Base-by-base conservation (phyloP, 2,329 filamentous ascomycete species). In the Alternaria longipes region DNA sequence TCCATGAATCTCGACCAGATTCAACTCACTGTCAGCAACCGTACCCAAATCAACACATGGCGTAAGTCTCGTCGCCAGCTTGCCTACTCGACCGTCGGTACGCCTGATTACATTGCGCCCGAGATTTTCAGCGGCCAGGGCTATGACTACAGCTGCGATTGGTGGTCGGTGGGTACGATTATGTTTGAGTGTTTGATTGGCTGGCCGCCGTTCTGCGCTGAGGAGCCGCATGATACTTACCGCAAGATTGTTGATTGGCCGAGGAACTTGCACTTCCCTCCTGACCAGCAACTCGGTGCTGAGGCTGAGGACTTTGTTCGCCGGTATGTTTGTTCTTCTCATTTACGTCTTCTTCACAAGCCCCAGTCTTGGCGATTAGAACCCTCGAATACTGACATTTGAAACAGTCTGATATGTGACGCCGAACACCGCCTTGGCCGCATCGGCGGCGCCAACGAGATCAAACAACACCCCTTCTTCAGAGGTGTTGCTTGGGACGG, bases 121-220 rank as follows among this genome's bases (percentile, higher is more conserved):
- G 95, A 99, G 79, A 98, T 99, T 72, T 98, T 99, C 80, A 96
- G 92, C 47, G 94, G 94, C 18, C 92, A 97, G 74, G 95, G 95
- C 50, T 99, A 99, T 83, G 92, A 93, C 60, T 97, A 94, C 74
- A 91, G 96, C 77, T 99, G 95, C 79, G 95, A 99, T 84, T 99
- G 95, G 95, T 99, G 95, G 95, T 97, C 92, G 22, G 87, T 99
- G 51, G 95, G 95, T 54, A 97, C 95, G 45, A 99, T 99, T 82
- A 98, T 99, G 95, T 99, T 98, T 74, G 95, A 99, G 81, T 99
- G 95, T 80, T 85, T 99, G 69, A 93, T 99, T 63, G 95, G 95
- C 73, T 99, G 95, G 95, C 95, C 95, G 56, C 95, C 95, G 30
- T 99, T 99, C 87, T 99, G 95, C 79, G 94, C 95, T 20, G 95